Conservation (phyloP, 1,139 yeast genomes). For the Pichia sp. region DNA sequence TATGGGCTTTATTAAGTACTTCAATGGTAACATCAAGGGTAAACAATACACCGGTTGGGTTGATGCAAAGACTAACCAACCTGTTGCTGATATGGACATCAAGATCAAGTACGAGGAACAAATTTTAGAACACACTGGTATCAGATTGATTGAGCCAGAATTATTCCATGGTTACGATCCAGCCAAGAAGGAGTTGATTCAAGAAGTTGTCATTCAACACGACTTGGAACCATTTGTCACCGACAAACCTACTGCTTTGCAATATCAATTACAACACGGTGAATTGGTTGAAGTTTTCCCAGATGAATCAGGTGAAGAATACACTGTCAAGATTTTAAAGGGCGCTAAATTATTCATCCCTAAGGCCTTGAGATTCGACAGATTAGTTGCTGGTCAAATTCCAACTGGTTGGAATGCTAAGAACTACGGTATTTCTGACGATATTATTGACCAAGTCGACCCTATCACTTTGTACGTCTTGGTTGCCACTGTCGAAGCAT, state of each 20-base stretch:
- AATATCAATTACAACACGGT: constrained; percentile 90
- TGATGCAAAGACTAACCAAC: constrained; percentile 87
- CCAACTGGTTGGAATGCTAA: constrained; percentile 98
- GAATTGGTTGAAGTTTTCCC: constrained; percentile 83
- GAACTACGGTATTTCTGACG: constrained; percentile 92
- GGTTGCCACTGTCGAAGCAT: constrained; percentile 93
- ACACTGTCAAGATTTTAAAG: constrained; percentile 81
- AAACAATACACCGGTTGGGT: constrained; percentile 92
- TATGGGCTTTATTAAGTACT: constrained; percentile 92
- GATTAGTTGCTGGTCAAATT: constrained; percentile 97
- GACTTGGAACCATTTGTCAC: constrained; percentile 95
- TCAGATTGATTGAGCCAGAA: constrained; percentile 94
- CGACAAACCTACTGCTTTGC: constrained; percentile 91
- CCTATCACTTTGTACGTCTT: constrained; percentile 89
- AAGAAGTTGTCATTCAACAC: constrained; percentile 93
- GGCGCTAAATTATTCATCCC: constrained; percentile 92
- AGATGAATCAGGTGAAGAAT: constrained; percentile 85
- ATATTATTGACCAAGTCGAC: constrained; percentile 89
- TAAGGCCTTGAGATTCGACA: constrained; percentile 91
- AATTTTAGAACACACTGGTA: constrained; percentile 91
- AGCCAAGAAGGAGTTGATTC: constrained; percentile 83
- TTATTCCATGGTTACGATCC: constrained; percentile 93
- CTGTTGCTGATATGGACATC: constrained; percentile 91
- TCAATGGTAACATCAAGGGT: constrained; percentile 87
- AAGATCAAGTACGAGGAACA: constrained; percentile 86